Evolutionary conservation across 1,284 basidiomycete genomes (phyloP), one percentile per base, ranked within the genome.

Genomic region (Ceratorhiza oryzae-sativae): DNA sequence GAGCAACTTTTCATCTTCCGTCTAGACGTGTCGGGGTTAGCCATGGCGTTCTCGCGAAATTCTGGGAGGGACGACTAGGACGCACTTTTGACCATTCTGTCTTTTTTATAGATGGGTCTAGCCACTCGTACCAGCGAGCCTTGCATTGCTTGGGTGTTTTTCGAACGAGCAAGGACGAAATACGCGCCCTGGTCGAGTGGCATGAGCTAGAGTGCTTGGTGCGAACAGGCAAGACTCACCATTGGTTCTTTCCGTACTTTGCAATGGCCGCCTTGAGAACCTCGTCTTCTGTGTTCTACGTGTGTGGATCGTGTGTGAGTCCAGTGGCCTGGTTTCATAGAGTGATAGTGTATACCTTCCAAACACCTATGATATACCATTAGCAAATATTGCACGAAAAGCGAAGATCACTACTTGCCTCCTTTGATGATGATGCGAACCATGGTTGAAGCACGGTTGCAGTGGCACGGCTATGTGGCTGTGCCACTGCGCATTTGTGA

Each of bases 101-200:
- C 86, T 99, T 99, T 82, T 98, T 99, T 83, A 99, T 99, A 61
- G 95, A 97, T 6, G 97, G 97, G 82, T 99, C 97, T 68, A 99
- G 85, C 97, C 97, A 99, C 84, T 99, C 97, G 81, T 98, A 98
- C 97, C 97, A 99, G 73, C 93, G 88, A 2, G 97, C 97, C 82
- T 99, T 99, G 85, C 97, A 99, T 83, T 99, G 97, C 81, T 99
- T 99, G 12, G 97, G 96, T 12, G 97, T 99, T 83, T 99, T 99
- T 76, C 97, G 89, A 49, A 99, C 97, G 62, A 99, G 87, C 32
- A 99, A 85, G 46, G 97, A 99, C 8, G 95, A 98, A 80, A 99
- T 99, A 78, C 97, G 94, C 27, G 97, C 97, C 96, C 96, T 94
- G 32, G 6, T 9, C 23, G n/a, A 34, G 20, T 59, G 34, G 27